Base-by-base conservation (phyloP, 2,329 filamentous ascomycete species). In the Botrytis cinerea region DNA sequence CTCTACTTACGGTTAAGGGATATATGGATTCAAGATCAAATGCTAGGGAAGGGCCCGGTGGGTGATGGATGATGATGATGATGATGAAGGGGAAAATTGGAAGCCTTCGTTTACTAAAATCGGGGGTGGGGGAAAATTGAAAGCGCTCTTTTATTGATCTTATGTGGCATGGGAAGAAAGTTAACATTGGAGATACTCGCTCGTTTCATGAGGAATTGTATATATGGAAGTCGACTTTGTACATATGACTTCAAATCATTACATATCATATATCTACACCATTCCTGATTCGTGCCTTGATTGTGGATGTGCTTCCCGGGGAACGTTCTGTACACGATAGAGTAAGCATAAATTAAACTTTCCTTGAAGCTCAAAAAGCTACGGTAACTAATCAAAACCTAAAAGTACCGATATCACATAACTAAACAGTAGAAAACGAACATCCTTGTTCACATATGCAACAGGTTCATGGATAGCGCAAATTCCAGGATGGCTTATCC, bases 1-100 rank as follows among this genome's bases (percentile, higher is more conserved):
- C 72, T 80, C 79, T 38, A 81, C 80, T 57, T 81, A 77, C 74
- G 75, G 70, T 72, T 60, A n/a, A 62, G 25, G 16, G 2, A 38
- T n/a, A 16, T n/a, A 25, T 16, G 25, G 5, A n/a, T n/a, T 6
- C 12, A 4, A 10, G n/a, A 25, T 16, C 25, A n/a, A 54, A n/a
- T 51, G 1, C 1, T 12, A 38, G 6, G 32, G 9, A 38, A 7
- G 38, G 8, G 8, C 38, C 38, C 38, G 8, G 3, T n/a, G 5
- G 22, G 12, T 48, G 6, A 16, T n/a, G 6, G 14, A 14, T 48
- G 20, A 4, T 25, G 28, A n/a, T 2, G 45, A 18, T 25, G 25
- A 38, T n/a, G 22, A 18, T 38, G 25, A 8, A n/a, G 35, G 22
- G 4, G 22, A 32, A 45, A 28, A 14, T 8, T 14, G 8, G 57